Conservation (phyloP, 257 asterid genomes). For the Forsythia suspensa region DNA sequence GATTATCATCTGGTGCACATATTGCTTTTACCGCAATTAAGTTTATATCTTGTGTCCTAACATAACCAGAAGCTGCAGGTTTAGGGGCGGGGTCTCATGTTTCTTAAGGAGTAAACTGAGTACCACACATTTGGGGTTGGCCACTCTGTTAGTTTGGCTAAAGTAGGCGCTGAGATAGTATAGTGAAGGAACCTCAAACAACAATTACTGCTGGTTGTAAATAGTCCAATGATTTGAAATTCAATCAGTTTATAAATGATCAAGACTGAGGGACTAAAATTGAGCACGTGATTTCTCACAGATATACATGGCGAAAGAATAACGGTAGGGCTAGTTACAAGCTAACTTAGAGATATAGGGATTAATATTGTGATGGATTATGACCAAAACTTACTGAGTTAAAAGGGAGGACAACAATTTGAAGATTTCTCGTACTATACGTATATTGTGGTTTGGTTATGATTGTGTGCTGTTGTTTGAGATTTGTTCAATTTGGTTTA, state of each 20-base stretch:
- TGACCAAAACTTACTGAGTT: background rate
- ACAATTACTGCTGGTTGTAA: background rate
- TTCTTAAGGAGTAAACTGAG: background rate
- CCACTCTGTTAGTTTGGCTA: background rate
- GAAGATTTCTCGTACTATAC: background rate
- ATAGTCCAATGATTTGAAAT: background rate
- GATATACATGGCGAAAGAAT: background rate
- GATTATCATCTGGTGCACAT: slow-evolving; percentile 1
- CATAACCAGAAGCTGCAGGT: background rate
- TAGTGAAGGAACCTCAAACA: background rate
- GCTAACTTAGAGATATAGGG: background rate
- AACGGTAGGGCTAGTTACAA: background rate
- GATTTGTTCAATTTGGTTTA: background rate
- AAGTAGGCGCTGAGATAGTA: background rate
- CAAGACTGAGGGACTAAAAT: background rate
- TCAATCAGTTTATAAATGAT: background rate
- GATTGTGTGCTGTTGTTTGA: background rate
- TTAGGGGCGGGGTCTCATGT: background rate
- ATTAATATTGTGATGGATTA: slow-evolving; percentile 1
- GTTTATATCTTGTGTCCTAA: background rate
- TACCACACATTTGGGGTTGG: background rate
- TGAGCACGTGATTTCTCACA: background rate
- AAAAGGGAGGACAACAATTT: background rate
- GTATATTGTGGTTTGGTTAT: too few relatives aligned
- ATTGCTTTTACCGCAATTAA: background rate